These are phyloP conservation scores for Nasturtium officinale DNA, from an alignment of 345 rosid species.

Conservation along the genomic window DNA sequence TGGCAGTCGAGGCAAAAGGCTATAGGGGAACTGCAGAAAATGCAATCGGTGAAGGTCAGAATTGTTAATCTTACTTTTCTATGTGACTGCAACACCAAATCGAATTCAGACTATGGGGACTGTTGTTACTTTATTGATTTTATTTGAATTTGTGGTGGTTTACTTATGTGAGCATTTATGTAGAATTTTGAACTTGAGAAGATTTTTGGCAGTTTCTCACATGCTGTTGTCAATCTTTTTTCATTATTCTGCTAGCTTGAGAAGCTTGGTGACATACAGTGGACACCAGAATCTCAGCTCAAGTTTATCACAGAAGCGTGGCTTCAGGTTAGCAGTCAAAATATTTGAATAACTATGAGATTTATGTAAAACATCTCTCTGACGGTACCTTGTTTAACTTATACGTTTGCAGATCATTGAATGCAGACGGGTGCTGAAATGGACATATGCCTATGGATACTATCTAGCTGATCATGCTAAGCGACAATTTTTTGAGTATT, in stretches of 20 bases:
- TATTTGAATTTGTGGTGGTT: constrained; percentile 17
- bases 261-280: constrained; percentile 66
- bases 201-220: constrained; percentile 18
- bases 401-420: constrained; percentile 58
- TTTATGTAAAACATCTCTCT: not conserved
- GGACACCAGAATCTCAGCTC: constrained; percentile 80
- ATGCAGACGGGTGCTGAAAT: constrained; percentile 86
- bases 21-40: constrained; percentile 34
- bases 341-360: constrained; percentile 27
- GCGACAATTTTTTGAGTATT: constrained; percentile 75
- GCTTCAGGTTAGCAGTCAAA: constrained; percentile 59
- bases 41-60: constrained; percentile 26
- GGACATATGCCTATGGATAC: constrained; percentile 94
- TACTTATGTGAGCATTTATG: not conserved
- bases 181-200: constrained; percentile 8
- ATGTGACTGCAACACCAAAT: not conserved
- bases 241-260: constrained; percentile 52
- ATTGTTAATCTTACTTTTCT: constrained; percentile 24
- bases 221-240: constrained; percentile 17
- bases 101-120: constrained; percentile 8
- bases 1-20: constrained; percentile 46
- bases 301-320: constrained; percentile 84
- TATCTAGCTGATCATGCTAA: constrained; percentile 68
- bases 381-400: constrained; percentile 33
- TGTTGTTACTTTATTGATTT: constrained; percentile 17